Evolutionary conservation across 805 yeast genomes (phyloP), one percentile per base, ranked within the genome.

Genomic region (Wickerhamomyces alni): DNA sequence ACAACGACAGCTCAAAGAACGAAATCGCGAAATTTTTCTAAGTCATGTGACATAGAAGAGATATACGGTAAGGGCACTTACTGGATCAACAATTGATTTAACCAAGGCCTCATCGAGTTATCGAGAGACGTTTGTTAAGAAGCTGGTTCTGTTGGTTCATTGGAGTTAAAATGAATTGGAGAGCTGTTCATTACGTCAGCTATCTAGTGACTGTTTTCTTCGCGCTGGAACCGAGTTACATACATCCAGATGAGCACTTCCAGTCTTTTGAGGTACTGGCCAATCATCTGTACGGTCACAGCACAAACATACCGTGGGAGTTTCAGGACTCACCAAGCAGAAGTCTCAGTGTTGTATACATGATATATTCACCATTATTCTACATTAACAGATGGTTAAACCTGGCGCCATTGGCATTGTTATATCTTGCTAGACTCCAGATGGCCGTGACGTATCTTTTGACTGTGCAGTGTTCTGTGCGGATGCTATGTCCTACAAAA

Each of bases 221-320:
- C 33, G 79, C 84, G 0, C 56, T 84, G 2, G 77, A 82, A 40
- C 72, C 82, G 24, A 86, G 96, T 0, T 93, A 94, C 56, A 80
- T 93, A 35, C 99, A 94, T 50, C 99, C 99, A 0, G 99, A 93
- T 67, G 99, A 93, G 63, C 96, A 89, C 58, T 86, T 87, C 58
- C 99, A 94, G 58, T 75, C 81, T n/a, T 74, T 94, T 35, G 94
- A 88, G 57, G 82, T 83, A 1, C 54, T 91, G 18, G 69, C 80
- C 11, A 57, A 61, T 17, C 44, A 52, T 19, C 48, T 73, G 19
- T 66, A 61, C 44, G 69, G 67, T 11, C 78, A 57, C 71, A 66
- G 57, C 41, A 60, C 67, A 21, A 67, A 61, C 57, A 62, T 46
- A 1, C 89, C 97, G 0, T 91, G 99, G 99, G 99, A 91, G 57